phyloP scores from a whole-genome alignment of 2,329 filamentous ascomycete species.

The Emydomyces testavorans region DNA sequence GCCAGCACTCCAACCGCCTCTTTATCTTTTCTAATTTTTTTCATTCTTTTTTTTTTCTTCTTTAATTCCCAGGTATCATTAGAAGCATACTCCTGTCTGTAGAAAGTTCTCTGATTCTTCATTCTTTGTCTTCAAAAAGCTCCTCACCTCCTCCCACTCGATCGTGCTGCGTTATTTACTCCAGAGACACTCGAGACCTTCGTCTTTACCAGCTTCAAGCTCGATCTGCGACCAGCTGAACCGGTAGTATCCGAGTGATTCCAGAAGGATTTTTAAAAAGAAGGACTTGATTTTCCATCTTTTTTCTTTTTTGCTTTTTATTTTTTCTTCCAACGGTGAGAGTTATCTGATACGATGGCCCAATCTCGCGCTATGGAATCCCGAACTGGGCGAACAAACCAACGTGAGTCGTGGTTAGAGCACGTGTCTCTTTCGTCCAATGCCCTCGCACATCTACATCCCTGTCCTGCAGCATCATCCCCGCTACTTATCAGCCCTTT shows the following conservation, averaged over 20 bases:
- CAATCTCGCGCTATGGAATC: constrained; percentile 38
- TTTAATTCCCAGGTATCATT: not conserved
- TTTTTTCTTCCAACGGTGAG: too few relatives aligned
- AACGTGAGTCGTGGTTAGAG: constrained; percentile 34
- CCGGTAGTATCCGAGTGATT: constrained; percentile 4
- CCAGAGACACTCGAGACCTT: not conserved
- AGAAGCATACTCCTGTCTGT: not conserved
- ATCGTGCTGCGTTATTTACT: not conserved
- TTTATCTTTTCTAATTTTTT: too few relatives aligned
- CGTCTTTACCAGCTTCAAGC: not conserved
- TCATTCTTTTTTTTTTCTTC: not conserved
- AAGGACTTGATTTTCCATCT: not conserved
- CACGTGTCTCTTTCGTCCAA: constrained; percentile 19
- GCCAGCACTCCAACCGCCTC: not conserved
- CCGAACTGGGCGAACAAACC: constrained; percentile 39
- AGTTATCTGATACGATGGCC: constrained; percentile 25
- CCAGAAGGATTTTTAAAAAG: not conserved
- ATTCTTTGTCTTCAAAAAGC: not conserved
- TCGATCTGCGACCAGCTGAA: not conserved
- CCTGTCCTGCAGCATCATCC: constrained; percentile 8
- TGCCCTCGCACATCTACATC: constrained; percentile 10
- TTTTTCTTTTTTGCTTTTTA: not conserved
- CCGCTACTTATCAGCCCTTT: not conserved
- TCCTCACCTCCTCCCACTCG: not conserved
- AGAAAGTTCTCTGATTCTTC: not conserved